Percentiles rank a stretch among this genome's conserved stretches.
phyloP scores from a whole-genome alignment of 306 rosid species.

The Pterocarpus santalinus region DNA sequence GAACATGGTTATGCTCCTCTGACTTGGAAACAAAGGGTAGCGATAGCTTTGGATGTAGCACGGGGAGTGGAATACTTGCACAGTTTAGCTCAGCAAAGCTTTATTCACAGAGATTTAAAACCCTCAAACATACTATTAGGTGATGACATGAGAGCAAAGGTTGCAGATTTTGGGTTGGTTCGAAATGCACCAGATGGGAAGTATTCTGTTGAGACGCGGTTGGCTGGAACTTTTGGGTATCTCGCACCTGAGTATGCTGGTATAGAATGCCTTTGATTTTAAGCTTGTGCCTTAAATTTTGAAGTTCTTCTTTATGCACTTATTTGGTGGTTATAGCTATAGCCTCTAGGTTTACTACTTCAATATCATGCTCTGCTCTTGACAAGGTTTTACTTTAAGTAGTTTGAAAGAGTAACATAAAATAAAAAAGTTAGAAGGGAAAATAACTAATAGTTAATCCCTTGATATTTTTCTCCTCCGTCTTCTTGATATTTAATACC shows the following conservation, averaged over 20 bases:
- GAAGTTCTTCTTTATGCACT: neutral
- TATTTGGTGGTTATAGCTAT: constrained; percentile 23
- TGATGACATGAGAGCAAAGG: constrained; percentile 93
- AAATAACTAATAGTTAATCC: constrained; percentile 33
- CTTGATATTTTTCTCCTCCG: neutral
- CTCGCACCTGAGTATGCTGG: constrained; percentile 98
- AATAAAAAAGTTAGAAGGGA: neutral
- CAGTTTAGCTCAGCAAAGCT: constrained; percentile 91
- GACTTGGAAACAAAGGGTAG: constrained; percentile 85
- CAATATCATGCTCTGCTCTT: constrained; percentile 25
- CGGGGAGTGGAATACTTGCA: constrained; percentile 93
- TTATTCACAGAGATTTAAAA: constrained; percentile 90
- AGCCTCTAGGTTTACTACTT: constrained; percentile 10
- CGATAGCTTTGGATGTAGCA: constrained; percentile 91
- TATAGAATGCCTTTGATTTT: constrained; percentile 48
- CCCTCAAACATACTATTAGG: constrained; percentile 92
- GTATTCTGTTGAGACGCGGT: constrained; percentile 80
- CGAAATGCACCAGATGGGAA: constrained; percentile 85
- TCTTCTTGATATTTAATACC: neutral
- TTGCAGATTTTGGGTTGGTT: constrained; percentile 92
- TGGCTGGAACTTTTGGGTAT: constrained; percentile 98
- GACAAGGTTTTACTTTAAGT: constrained; percentile 21
- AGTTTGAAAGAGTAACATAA: neutral
- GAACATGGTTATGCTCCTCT: constrained; percentile 68
- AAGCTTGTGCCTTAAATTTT: constrained; percentile 4